Evolutionary conservation across 371 early-diverging fungal genomes (phyloP), one percentile per base, ranked within the genome.

Genomic region (Rhizopus delemar): DNA sequence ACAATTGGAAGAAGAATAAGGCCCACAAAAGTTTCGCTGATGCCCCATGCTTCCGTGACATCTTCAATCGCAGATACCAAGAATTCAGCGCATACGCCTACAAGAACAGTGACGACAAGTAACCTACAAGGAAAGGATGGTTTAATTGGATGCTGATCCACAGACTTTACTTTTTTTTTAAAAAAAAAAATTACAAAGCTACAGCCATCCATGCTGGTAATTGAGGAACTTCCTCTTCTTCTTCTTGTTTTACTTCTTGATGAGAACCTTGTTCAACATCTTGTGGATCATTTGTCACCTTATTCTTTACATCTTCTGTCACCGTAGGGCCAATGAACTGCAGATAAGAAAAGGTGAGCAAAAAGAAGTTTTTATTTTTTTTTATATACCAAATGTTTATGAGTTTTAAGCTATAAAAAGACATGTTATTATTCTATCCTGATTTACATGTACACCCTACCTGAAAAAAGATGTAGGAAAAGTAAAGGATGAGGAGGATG

Each of bases 1-100:
- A 93, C 92, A 46, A 95, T 90, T 0, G 95, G 93, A 8, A 96
- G 69, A 28, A 96, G 63, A 55, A 96, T 86, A 29, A 96, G 73
- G 59, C 93, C 94, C 11, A 96, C 87, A 73, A 96, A 96, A 4
- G 89, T 86, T 29, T 89, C 74, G 53, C 80, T 83, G 35, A 93
- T 78, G 28, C 80, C 75, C 81, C 85, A 86, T 46, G 78, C 61
- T 34, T 80, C 59, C 0, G 86, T 78, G 13, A 90, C 73, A 12
- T 87, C 91, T 41, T 92, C 90, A 59, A 96, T 91, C 2, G 90
- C 85, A 35, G 73, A 83, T 2, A 94, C 94, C 15, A 94, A 73
- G 63, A 80, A 90, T 57, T 93, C 94, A 29, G 94, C 92, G 56
- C 85, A 90, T 35, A 93, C 70, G 13, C 88, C 87, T 8, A 92